Conservation (phyloP, 192 early-diverging fungal species). For the Chytriomyces confervae region DNA sequence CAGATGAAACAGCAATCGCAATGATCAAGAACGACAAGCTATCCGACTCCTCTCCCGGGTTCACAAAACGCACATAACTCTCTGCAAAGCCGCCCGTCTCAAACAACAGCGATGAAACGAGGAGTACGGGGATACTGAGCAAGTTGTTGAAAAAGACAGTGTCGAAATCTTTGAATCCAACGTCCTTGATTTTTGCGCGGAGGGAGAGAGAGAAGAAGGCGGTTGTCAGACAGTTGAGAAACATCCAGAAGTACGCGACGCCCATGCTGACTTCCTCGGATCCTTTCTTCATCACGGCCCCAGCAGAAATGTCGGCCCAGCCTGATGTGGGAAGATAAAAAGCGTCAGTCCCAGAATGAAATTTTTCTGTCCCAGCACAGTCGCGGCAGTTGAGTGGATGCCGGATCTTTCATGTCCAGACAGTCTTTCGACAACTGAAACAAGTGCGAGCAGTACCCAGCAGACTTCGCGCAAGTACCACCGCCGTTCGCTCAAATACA, state of each 20-base stretch:
- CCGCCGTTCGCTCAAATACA: no score
- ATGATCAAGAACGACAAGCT: slow-evolving; percentile 38
- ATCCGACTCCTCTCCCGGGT: slow-evolving; percentile 32
- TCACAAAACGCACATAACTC: slow-evolving; percentile 45
- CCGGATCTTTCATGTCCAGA: no score
- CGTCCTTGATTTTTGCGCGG: slow-evolving; percentile 85
- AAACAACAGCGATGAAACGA: slow-evolving; percentile 46
- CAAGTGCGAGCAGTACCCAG: no score
- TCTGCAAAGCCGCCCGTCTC: slow-evolving; percentile 36
- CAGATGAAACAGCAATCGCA: slow-evolving; percentile 79
- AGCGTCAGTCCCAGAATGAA: background rate
- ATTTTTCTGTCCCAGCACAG: background rate
- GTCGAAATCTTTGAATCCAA: slow-evolving; percentile 96
- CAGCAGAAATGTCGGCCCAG: slow-evolving; percentile 50
- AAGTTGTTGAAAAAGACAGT: slow-evolving; percentile 99
- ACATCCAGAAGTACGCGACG: slow-evolving; percentile 76
- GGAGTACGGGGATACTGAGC: slow-evolving; percentile 77
- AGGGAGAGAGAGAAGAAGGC: slow-evolving; percentile 89
- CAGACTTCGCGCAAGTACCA: no score
- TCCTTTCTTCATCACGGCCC: slow-evolving; percentile 37
- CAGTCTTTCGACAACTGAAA: no score
- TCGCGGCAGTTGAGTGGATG: background rate
- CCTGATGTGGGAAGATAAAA: slow-evolving; percentile 3
- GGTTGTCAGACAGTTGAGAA: slow-evolving; percentile 87
- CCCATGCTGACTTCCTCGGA: slow-evolving; percentile 15